A percentile compares a stretch with the other conserved stretches of the same genome.
Conservation (phyloP, 164 flowering plant genomes). For the Vitis rotundifolia region DNA sequence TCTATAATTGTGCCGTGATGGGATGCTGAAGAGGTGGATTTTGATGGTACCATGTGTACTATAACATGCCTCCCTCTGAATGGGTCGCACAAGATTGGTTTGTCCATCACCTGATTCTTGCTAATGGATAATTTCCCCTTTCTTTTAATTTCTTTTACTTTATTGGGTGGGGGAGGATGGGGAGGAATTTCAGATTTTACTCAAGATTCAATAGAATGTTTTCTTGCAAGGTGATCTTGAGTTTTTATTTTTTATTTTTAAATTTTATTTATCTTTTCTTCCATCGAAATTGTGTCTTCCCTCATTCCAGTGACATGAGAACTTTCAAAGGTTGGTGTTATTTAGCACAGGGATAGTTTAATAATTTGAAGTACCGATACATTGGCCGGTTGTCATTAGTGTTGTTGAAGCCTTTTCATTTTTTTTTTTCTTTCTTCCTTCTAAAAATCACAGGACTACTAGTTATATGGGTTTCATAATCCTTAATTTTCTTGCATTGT, state of each 20-base stretch:
- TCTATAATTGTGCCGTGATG: slow-evolving; percentile 82
- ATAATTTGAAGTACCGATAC: slow-evolving; percentile 32
- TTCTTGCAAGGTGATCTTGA: slow-evolving; percentile 24
- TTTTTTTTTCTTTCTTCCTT: background rate
- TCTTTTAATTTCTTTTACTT: slow-evolving; percentile 15
- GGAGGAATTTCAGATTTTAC: slow-evolving; percentile 27
- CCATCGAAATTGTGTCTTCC: slow-evolving; percentile 18
- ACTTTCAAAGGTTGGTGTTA: slow-evolving; percentile 15
- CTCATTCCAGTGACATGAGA: slow-evolving; percentile 23
- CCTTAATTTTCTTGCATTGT: slow-evolving; percentile 18
- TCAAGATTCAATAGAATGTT: slow-evolving; percentile 30
- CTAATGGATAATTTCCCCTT: slow-evolving; percentile 40
- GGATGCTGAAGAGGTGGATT: slow-evolving; percentile 52
- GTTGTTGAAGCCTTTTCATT: slow-evolving; percentile 12
- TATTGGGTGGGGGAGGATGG: slow-evolving; percentile 19
- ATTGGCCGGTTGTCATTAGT: slow-evolving; percentile 21
- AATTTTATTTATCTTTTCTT: slow-evolving; percentile 18
- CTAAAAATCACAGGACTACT: slow-evolving; percentile 22
- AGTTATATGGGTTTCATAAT: slow-evolving; percentile 23
- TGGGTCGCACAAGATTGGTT: slow-evolving; percentile 24
- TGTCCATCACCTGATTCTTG: slow-evolving; percentile 23
- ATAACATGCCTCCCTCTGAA: slow-evolving; percentile 2
- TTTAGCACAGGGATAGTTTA: slow-evolving; percentile 37
- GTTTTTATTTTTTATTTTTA: slow-evolving; percentile 8
- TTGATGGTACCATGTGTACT: slow-evolving; percentile 2